Base-by-base conservation (phyloP, 345 rosid genomes). In the Ailanthus altissimus region DNA sequence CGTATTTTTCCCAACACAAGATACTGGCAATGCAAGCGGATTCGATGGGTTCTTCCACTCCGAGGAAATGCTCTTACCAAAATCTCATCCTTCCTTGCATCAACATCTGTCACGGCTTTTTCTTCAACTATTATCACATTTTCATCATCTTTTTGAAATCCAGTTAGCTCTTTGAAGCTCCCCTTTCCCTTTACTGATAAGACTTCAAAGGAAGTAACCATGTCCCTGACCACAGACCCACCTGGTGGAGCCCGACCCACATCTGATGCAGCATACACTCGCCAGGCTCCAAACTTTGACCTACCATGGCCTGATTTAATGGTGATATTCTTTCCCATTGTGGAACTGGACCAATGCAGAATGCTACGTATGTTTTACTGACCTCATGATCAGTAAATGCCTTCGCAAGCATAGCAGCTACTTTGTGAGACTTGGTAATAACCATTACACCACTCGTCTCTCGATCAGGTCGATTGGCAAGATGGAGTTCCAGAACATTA, bases 41-140 rank as follows among this genome's bases (percentile, higher is more conserved):
- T 91, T 85, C 93, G 98, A 88, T 96, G 99, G 0, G 98, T 96
- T 77, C 93, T 89, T 67, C 99, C 98, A 82, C 92, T 95, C 78
- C 57, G 74, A 45, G 98, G 99, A 69, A 84, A 86, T 21, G 93
- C 98, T 67, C 94, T 90, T 7, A 89, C 91, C 81, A 95, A 82
- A 79, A 93, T 83, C 83, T 89, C 92, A 46, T 81, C 88, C 71
- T 79, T 83, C 58, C 59, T 76, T 15, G 63, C 83, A 65, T 53
- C 83, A 67, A 51, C 76, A 61, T 75, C 77, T 32, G 43, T 18
- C 63, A 57, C 81, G 43, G 86, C 83, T 79, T 86, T 85, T 28
- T 85, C 85, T 60, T 92, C 86, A 43, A 83, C 94, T 2, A 84
- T 83, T 71, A 90, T 13, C 42, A 45, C 67, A 20, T 77, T 82